Base-by-base conservation (phyloP, 2,329 filamentous ascomycete genomes). In the Cordyceps javanica region DNA sequence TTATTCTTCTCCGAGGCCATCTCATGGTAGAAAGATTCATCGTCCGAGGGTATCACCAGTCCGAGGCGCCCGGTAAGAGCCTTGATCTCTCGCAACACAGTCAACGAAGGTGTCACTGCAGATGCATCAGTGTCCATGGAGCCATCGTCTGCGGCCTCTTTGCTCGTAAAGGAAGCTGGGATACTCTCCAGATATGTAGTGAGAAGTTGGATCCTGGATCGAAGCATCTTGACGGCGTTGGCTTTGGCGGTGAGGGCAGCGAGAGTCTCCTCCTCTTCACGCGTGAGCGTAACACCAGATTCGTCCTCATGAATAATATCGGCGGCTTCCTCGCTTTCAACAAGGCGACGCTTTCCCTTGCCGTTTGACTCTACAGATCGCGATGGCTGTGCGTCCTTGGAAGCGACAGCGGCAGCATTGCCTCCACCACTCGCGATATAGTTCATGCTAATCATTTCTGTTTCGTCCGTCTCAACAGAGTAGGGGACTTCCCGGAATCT, bases 381-480 rank as follows among this genome's bases (percentile, higher is more conserved):
- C 44, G 68, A 67, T 2, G 69, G 68, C n/a, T 74, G 68, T 58
- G 77, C 76, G 58, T 77, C 75, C 64, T 72, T 74, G 56, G 65
- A 62, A 10, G 65, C 63, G 28, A 83, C 75, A 32, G 84, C 84
- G 11, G 88, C 86, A 25, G 91, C 92, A 66, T 90, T 93, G 49
- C 89, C 90, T 48, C 89, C 89, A 39, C 89, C 90, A 54, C 87
- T 86, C 0, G 93, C 92, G 21, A 99, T 88, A 63, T 92, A 96
- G 72, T 97, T 91, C 67, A 99, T 90, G 64, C 90, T 89, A 63
- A 99, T 97, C 91, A 97, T 97, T 72, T 99, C 94, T 1, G 92
- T 92, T 71, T 97, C 92, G 10, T 90, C 91, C 0, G 92, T 96
- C 74, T 97, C 94, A 2, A 97, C 86, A 0, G 88, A 88, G 71